Evolutionary conservation across 352 stramenopile genomes (phyloP).

Genomic region (Pilasporangium apinafurcum): DNA sequence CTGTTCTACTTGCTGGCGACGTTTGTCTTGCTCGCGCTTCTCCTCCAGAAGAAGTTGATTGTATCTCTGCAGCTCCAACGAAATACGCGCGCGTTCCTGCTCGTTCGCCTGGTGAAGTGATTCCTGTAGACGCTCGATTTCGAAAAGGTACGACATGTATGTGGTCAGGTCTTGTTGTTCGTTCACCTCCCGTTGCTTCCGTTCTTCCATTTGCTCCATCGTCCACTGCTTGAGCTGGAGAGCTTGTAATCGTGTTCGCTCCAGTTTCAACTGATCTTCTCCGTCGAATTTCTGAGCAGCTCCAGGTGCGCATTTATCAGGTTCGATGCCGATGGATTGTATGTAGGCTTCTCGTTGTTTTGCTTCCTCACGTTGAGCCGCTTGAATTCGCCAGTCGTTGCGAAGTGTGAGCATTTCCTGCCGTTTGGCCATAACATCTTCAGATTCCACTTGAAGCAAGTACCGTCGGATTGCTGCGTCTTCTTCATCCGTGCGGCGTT

Average conservation of each 20-base stretch:
- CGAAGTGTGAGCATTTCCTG: constrained; percentile 57
- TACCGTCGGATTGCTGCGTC: constrained; percentile 63
- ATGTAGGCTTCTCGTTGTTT: constrained; percentile 19
- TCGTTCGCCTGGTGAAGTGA: constrained; percentile 50
- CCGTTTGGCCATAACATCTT: constrained; percentile 52
- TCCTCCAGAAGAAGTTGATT: constrained; percentile 43
- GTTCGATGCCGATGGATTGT: constrained; percentile 37
- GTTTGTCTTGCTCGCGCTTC: constrained; percentile 29
- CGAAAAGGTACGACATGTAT: constrained; percentile 42
- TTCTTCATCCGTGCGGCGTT: constrained; percentile 44
- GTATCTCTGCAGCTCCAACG: constrained; percentile 42
- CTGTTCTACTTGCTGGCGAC: constrained; percentile 31
- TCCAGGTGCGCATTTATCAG: constrained; percentile 37
- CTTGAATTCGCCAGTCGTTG: constrained; percentile 61
- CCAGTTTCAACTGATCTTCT: constrained; percentile 48
- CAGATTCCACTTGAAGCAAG: constrained; percentile 69
- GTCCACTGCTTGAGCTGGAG: constrained; percentile 70
- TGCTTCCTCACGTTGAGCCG: constrained; percentile 14
- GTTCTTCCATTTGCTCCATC: constrained; percentile 43
- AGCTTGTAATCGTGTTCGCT: constrained; percentile 54
- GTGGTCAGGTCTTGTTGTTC: constrained; percentile 29
- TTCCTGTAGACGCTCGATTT: constrained; percentile 52
- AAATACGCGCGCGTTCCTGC: constrained; percentile 31
- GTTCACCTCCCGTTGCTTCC: constrained; percentile 25
- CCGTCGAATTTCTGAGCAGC: constrained; percentile 68